These are phyloP conservation scores for Penicillium steckii DNA, from an alignment of 495 filamentous ascomycete genomes.

Conservation along the genomic window DNA sequence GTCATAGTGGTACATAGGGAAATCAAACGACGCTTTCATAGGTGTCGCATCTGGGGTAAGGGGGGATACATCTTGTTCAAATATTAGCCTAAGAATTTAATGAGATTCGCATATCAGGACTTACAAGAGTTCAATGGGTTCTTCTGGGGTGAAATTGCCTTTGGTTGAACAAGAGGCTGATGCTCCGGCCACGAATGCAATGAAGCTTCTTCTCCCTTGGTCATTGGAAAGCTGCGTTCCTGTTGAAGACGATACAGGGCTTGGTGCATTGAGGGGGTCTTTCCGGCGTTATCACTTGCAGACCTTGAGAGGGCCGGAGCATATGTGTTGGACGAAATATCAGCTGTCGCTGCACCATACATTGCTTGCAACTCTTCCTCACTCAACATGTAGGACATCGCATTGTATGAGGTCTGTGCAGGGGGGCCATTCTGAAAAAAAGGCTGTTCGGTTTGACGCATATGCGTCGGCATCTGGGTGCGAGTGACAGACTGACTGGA, in stretches of 20 bases:
- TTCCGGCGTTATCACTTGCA: slow-evolving; percentile 20
- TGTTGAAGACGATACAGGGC: slow-evolving; percentile 21
- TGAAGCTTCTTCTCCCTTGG: slow-evolving; percentile 16
- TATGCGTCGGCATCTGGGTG: slow-evolving; percentile 16
- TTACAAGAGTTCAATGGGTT: slow-evolving; percentile 49
- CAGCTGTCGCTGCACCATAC: slow-evolving; percentile 12
- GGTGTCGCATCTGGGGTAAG: slow-evolving; percentile 51
- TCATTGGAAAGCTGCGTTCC: slow-evolving; percentile 10
- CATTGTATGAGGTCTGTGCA: slow-evolving; percentile 17
- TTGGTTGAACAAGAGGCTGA: slow-evolving; percentile 41
- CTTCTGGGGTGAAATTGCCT: slow-evolving; percentile 36
- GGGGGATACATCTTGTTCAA: slow-evolving; percentile 40
- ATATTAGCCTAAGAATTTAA: slow-evolving; percentile 11
- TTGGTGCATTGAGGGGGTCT: slow-evolving; percentile 15
- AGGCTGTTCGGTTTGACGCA: slow-evolving; percentile 13
- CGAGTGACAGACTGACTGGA: slow-evolving; percentile 8
- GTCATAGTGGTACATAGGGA: slow-evolving; percentile 36
- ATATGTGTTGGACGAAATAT: slow-evolving; percentile 11
- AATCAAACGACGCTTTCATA: slow-evolving; percentile 40
- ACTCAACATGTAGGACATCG: slow-evolving; percentile 28
- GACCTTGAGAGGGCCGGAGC: slow-evolving; percentile 25
- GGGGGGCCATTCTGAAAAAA: slow-evolving; percentile 5
- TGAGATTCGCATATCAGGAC: background rate
- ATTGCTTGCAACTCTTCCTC: slow-evolving; percentile 39
- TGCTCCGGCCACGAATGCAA: slow-evolving; percentile 27